These are phyloP conservation scores for Termitomyces sp. DNA, from an alignment of 768 basidiomycete genomes.

Conservation along the genomic window DNA sequence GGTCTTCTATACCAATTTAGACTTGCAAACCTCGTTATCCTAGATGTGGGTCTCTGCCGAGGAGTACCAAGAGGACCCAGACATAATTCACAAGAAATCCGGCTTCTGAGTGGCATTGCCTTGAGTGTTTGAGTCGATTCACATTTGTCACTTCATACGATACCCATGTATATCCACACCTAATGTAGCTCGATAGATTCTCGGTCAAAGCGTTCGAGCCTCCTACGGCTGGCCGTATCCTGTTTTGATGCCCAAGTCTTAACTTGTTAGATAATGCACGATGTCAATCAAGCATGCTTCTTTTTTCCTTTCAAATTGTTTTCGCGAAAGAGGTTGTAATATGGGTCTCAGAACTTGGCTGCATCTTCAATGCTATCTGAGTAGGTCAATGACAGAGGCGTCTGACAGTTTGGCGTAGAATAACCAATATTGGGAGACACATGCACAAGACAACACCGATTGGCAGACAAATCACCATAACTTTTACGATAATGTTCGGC, in stretches of 20 bases:
- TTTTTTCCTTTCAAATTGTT: neutral
- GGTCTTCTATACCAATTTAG: conserved; percentile 3
- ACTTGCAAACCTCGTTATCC: conserved; percentile 8
- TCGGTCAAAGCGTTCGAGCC: neutral
- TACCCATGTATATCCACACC: conserved; percentile 22
- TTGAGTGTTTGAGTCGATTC: conserved; percentile 13
- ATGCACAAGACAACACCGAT: neutral
- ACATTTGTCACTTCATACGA: conserved; percentile 14
- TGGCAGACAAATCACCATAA: neutral
- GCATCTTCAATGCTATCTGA: too few species aligned
- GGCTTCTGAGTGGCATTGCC: conserved; percentile 51
- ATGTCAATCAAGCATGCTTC: neutral
- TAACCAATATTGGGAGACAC: too few species aligned
- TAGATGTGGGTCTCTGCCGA: conserved; percentile 99
- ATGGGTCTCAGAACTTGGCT: too few species aligned
- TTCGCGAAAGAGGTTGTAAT: too few species aligned
- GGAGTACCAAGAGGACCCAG: conserved; percentile 98
- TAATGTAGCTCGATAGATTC: conserved; percentile 2
- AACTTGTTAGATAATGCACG: too few species aligned
- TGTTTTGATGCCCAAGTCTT: neutral
- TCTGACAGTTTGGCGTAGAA: neutral
- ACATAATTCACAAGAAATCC: conserved; percentile 95
- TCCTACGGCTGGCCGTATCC: too few species aligned
- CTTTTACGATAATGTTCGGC: neutral
- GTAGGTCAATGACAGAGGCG: too few species aligned